A percentile compares a stretch with the other conserved stretches of the same genome.
Conservation (phyloP, 352 stramenopile genomes). For the Phytophthora sojae region DNA sequence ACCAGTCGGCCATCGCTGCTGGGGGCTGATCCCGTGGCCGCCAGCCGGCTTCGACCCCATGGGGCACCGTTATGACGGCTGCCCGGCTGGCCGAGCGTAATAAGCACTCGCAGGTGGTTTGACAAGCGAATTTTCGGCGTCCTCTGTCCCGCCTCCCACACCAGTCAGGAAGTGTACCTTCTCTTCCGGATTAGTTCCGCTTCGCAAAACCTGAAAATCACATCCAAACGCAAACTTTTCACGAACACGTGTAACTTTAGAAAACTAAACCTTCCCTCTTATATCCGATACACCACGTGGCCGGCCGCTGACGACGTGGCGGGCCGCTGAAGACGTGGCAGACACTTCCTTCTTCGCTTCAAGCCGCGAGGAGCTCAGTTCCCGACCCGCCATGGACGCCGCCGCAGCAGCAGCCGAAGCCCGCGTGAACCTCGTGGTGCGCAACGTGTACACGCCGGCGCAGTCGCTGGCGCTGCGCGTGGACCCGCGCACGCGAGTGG, state of each 20-base stretch:
- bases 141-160: neutral
- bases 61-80: neutral
- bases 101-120: neutral
- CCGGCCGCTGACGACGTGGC: too few species aligned
- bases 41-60: neutral
- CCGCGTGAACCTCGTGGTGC: slow-evolving; percentile 75
- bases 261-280: too few species aligned
- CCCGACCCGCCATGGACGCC: slow-evolving; percentile 30
- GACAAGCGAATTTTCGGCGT: slow-evolving; percentile 12
- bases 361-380: neutral
- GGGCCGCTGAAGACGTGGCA: too few species aligned
- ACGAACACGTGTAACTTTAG: too few species aligned
- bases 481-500: slow-evolving; percentile 43
- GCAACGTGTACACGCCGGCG: slow-evolving; percentile 79
- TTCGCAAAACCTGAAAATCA: too few species aligned
- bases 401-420: neutral
- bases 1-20: too few species aligned
- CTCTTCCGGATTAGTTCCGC: too few species aligned
- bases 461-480: slow-evolving; percentile 62
- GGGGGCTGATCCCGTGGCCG: too few species aligned
- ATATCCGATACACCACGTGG: too few species aligned
- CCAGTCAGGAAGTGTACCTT: neutral
- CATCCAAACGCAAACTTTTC: too few species aligned
- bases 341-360: neutral
- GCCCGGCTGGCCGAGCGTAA: neutral